Percentiles rank a stretch among this genome's conserved stretches.
Evolutionary conservation across 1,139 yeast species (phyloP).

Genomic region (Geotrichum phurueaensis): DNA sequence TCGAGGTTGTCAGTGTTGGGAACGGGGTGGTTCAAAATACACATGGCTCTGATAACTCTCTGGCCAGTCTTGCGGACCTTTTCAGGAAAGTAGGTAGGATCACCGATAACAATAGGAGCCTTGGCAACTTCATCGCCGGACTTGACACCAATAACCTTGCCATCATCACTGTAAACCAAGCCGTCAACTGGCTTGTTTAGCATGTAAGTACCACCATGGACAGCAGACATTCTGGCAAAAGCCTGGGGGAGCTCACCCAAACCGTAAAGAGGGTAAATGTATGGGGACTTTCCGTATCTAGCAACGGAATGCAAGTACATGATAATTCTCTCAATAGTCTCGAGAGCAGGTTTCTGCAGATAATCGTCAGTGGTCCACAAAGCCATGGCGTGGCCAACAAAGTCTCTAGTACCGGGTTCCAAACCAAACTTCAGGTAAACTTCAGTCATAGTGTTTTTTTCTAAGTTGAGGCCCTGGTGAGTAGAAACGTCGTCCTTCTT

Average conservation of each 20-base stretch:
- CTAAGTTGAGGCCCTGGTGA: constrained; percentile 79
- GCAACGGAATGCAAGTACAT: constrained; percentile 88
- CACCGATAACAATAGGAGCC: constrained; percentile 94
- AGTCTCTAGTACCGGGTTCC: constrained; percentile 90
- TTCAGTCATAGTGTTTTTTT: constrained; percentile 86
- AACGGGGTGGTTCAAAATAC: constrained; percentile 84
- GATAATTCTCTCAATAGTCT: constrained; percentile 78
- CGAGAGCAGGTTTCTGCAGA: constrained; percentile 83
- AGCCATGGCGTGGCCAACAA: constrained; percentile 98
- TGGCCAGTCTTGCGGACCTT: constrained; percentile 80
- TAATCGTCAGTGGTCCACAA: constrained; percentile 92
- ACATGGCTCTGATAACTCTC: constrained; percentile 89
- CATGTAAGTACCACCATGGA: constrained; percentile 98
- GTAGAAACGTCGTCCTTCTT: constrained; percentile 73
- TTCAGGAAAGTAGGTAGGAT: constrained; percentile 95
- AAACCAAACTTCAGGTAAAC: constrained; percentile 84
- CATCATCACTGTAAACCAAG: constrained; percentile 63
- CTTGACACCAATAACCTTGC: constrained; percentile 75
- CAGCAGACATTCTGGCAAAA: constrained; percentile 92
- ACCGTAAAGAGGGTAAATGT: constrained; percentile 92
- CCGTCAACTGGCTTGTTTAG: constrained; percentile 93
- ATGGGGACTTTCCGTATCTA: constrained; percentile 93
- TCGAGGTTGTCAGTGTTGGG: constrained; percentile 79
- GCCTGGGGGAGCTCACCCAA: constrained; percentile 98
- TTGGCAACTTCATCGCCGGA: constrained; percentile 88